Evolutionary conservation across 1,139 yeast genomes (phyloP), one percentile per base, ranked within the genome.

Genomic region (Candida sanyaensis): DNA sequence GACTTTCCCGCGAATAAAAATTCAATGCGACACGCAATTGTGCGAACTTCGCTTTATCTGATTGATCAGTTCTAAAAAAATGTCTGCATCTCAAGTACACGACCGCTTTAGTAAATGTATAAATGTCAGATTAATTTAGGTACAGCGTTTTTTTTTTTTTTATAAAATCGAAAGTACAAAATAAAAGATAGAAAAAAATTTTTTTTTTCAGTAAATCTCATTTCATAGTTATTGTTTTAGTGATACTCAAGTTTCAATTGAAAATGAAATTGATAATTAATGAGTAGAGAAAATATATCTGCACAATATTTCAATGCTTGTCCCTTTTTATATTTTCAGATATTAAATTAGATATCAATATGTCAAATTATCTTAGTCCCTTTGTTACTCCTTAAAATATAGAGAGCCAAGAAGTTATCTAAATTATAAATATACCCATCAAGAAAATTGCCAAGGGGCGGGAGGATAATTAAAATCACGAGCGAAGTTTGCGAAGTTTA

Each of bases 1-100:
- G 21, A 17, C 21, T 17, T 17, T 24, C 13, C 39, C 11, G 29
- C 39, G 39, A 36, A 36, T 36, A 12, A 24, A 21, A 36, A 24
- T 24, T 6, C 28, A 36, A 36, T 10, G 13, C 17, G 28, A 28
- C 38, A 21, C 5, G 4, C 21, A n/a, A 36, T 36, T 6, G 11
- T 36, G 39, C 39, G 39, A 36, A 36, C 39, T 36, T 36, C 39
- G 39, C 39, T 36, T 36, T 36, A 36, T 36, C 39, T 36, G 39
- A 36, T 36, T 36, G 39, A 36, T 36, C 39, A 36, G 29, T 23
- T 11, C 8, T 8, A 6, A 24, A 34, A 36, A 36, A 36, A n/a
- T 9, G 39, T 36, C 39, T 36, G 39, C 39, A 36, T 36, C 10
- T 11, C 21, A 5, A 10, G 17, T 6, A 11, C 39, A 36, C 30